Percentiles rank a stretch among this genome's conserved stretches.
phyloP scores from a whole-genome alignment of 306 rosid genomes.

The Ochetophila trinervis region DNA sequence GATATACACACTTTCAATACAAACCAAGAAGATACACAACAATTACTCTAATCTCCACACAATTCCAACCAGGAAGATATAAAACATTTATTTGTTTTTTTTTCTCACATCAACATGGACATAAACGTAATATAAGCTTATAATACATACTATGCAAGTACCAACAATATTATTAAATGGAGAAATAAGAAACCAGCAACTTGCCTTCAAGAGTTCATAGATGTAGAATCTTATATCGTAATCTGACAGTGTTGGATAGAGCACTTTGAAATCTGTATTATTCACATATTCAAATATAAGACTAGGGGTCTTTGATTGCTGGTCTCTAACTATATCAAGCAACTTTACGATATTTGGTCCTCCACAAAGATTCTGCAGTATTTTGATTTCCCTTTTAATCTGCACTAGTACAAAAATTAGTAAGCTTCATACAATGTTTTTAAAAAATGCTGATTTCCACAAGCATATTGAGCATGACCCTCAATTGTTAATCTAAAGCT shows the following conservation, averaged over 20 bases:
- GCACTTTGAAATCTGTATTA: conserved; percentile 89
- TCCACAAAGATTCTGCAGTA: conserved; percentile 89
- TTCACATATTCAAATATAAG: conserved; percentile 82
- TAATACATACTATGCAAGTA: neutral
- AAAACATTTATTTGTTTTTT: neutral
- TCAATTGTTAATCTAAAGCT: no score
- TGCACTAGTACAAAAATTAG: conserved; percentile 29
- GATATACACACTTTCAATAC: no score
- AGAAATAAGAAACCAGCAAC: conserved; percentile 22
- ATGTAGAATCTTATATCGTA: conserved; percentile 76
- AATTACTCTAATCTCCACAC: neutral
- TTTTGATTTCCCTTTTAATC: conserved; percentile 96
- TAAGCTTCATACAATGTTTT: no score
- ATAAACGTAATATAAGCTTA: neutral
- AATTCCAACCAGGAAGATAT: neutral
- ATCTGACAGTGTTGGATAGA: conserved; percentile 80
- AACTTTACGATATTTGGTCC: conserved; percentile 88
- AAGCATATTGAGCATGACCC: neutral
- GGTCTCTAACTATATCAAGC: conserved; percentile 93
- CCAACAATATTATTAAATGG: neutral
- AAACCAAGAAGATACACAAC: neutral
- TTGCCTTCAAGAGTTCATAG: conserved; percentile 82
- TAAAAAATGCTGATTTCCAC: neutral
- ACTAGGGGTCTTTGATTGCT: conserved; percentile 94
- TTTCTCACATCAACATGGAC: conserved; percentile 7